These are phyloP conservation scores for Microthlaspi erraticum DNA, from an alignment of 345 rosid genomes.

Conservation along the genomic window DNA sequence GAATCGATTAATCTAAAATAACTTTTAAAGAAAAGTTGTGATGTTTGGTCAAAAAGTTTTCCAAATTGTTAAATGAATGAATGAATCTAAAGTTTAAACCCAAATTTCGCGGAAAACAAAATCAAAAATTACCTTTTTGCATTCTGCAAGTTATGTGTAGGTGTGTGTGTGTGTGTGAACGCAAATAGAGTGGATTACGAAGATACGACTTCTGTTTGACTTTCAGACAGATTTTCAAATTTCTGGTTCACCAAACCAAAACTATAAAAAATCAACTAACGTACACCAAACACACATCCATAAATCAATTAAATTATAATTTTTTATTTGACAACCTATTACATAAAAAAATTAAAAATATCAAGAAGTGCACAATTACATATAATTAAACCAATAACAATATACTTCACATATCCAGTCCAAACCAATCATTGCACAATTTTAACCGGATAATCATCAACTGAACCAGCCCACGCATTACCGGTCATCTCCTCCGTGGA, in stretches of 20 bases:
- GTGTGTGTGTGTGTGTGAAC: constrained; percentile 28
- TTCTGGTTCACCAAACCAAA: constrained; percentile 44
- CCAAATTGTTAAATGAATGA: background rate
- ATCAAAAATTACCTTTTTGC: background rate
- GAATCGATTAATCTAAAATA: background rate
- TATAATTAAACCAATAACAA: constrained; percentile 3
- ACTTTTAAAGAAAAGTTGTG: background rate
- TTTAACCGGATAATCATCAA: constrained; percentile 67
- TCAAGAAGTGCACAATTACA: constrained; percentile 27
- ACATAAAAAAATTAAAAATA: background rate
- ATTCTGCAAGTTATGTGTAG: background rate
- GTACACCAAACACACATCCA: constrained; percentile 35
- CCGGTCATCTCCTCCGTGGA: constrained; percentile 50
- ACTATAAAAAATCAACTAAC: constrained; percentile 23
- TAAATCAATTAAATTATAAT: constrained; percentile 41
- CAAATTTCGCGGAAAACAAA: background rate
- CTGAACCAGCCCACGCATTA: constrained; percentile 74
- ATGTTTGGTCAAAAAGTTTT: background rate
- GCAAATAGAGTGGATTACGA: background rate
- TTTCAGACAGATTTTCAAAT: background rate
- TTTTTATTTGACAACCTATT: constrained; percentile 30
- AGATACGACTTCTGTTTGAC: constrained; percentile 2
- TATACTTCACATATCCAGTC: constrained; percentile 22
- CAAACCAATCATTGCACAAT: constrained; percentile 38
- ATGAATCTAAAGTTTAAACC: background rate